Evolutionary conservation across 2,329 filamentous ascomycete species (phyloP).

Genomic region (Cercospora berteroae): DNA sequence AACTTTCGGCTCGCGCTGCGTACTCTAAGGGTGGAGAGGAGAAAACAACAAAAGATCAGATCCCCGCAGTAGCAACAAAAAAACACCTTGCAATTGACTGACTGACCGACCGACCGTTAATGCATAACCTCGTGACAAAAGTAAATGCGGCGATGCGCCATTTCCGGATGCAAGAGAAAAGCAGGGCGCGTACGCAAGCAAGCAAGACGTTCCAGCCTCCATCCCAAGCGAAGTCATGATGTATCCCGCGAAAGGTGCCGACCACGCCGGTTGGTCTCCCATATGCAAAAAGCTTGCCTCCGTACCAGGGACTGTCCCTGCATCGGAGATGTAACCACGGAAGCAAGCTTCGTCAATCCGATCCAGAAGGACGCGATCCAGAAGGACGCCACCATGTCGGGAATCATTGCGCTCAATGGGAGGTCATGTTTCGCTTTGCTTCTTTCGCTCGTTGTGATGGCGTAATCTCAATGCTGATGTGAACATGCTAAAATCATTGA

Average conservation of each 20-base stretch:
- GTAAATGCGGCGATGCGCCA: conserved; percentile 1
- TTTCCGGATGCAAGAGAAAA: neutral
- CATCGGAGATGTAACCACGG: neutral
- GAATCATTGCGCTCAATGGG: neutral
- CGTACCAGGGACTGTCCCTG: neutral
- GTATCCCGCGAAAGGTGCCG: neutral
- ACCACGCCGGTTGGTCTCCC: neutral
- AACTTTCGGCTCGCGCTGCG: neutral
- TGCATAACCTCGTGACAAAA: conserved; percentile 2
- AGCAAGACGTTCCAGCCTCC: neutral
- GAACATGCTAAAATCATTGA: neutral
- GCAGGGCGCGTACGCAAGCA: neutral
- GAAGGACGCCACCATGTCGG: neutral
- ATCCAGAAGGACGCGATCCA: neutral
- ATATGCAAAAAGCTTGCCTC: neutral
- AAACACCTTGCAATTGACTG: neutral
- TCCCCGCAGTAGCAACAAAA: neutral
- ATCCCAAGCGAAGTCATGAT: neutral
- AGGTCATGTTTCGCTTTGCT: neutral
- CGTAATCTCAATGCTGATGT: neutral
- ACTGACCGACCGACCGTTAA: conserved; percentile 3
- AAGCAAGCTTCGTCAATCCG: neutral
- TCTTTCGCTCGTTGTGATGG: neutral
- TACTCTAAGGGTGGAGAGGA: neutral
- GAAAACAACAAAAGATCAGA: neutral